Evolutionary conservation across 495 filamentous ascomycete species (phyloP).

Genomic region (Penicillium ucsense): DNA sequence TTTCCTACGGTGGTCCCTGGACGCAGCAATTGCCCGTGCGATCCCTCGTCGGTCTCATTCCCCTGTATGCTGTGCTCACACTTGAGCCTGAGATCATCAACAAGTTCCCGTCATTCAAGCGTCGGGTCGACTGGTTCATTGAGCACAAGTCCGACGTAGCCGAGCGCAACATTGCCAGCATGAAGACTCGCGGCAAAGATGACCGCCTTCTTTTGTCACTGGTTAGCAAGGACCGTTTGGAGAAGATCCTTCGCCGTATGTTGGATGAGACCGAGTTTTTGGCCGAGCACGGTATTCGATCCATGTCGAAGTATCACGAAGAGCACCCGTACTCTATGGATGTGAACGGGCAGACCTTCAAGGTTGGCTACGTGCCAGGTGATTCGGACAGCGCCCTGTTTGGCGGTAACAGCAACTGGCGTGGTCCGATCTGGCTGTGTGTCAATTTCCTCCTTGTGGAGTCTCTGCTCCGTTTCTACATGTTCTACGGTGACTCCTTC

Average conservation of each 20-base stretch:
- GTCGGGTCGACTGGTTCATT: conserved; percentile 85
- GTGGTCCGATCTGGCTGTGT: conserved; percentile 87
- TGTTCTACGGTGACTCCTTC: conserved; percentile 85
- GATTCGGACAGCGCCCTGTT: conserved; percentile 92
- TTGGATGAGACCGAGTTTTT: conserved; percentile 91
- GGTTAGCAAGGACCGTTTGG: conserved; percentile 78
- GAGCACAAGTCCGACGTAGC: conserved; percentile 75
- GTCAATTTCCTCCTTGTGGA: conserved; percentile 95
- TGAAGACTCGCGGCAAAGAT: conserved; percentile 78
- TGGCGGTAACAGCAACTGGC: conserved; percentile 96
- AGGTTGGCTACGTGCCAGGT: conserved; percentile 81
- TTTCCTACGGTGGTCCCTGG: conserved; percentile 88
- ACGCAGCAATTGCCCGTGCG: conserved; percentile 84
- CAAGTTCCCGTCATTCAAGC: conserved; percentile 88
- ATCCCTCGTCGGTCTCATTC: conserved; percentile 88
- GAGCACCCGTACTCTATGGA: conserved; percentile 90
- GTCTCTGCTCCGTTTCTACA: conserved; percentile 81
- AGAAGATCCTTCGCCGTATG: conserved; percentile 82
- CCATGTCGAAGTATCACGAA: conserved; percentile 86
- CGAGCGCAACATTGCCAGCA: conserved; percentile 85
- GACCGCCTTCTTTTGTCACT: conserved; percentile 76
- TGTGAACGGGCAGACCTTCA: conserved; percentile 84
- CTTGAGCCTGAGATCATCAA: conserved; percentile 90
- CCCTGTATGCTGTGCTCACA: conserved; percentile 82
- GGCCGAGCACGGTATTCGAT: conserved; percentile 81